Conservation (phyloP, 2,329 filamentous ascomycete genomes). For the Salinomyces thailandicus region DNA sequence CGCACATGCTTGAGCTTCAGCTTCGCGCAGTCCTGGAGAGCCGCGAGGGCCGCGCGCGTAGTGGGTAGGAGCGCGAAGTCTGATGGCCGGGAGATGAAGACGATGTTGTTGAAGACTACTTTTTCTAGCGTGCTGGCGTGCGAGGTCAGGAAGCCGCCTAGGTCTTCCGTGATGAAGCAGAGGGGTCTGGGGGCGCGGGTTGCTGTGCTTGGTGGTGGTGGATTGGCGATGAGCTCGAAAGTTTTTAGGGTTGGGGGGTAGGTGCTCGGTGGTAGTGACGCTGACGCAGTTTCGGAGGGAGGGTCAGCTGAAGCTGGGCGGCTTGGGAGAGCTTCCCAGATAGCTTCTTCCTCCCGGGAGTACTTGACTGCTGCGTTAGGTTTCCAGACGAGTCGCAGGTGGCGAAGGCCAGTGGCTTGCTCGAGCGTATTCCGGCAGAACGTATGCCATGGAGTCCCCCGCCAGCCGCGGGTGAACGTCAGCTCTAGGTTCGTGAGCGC, state of each 20-base stretch:
- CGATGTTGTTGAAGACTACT: not conserved
- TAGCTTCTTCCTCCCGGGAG: not conserved
- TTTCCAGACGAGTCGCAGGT: not conserved
- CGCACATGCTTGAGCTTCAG: not conserved
- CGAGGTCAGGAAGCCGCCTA: not conserved
- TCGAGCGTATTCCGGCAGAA: not conserved
- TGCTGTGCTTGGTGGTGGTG: no score
- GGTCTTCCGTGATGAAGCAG: no score
- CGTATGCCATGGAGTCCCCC: not conserved
- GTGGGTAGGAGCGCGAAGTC: not conserved
- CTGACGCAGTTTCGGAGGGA: no score
- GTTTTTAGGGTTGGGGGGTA: no score
- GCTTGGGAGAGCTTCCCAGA: no score
- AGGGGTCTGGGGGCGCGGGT: no score
- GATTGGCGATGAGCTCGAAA: no score
- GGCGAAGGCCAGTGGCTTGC: not conserved
- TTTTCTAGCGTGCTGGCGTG: not conserved
- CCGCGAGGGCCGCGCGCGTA: not conserved
- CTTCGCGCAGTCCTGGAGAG: not conserved
- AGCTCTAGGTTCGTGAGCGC: not conserved
- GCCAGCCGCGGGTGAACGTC: not conserved
- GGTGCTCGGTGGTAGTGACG: no score
- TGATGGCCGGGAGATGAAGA: not conserved
- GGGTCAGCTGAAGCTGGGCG: no score
- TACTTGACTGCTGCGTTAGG: not conserved